Conservation (phyloP, 352 stramenopile genomes). For the Phytophthora aleatoria region DNA sequence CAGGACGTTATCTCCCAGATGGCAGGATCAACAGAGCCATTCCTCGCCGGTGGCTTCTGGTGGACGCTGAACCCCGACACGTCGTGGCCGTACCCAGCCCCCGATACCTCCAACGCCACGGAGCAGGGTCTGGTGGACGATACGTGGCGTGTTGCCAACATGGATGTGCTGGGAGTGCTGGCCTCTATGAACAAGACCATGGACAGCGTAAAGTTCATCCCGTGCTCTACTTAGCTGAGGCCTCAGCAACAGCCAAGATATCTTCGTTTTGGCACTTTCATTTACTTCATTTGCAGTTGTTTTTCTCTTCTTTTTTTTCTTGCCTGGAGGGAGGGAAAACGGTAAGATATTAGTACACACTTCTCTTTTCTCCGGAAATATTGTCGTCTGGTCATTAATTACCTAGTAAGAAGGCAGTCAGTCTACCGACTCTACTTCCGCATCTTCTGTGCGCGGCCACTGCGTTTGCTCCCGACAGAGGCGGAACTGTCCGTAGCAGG, state of each 20-base stretch:
- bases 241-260: constrained; percentile 16
- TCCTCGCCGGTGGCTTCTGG: constrained; percentile 80
- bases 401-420: neutral
- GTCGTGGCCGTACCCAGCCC: constrained; percentile 74
- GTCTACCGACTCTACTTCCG: constrained; percentile 32
- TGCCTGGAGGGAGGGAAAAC: constrained; percentile 20
- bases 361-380: constrained; percentile 13
- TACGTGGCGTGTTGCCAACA: constrained; percentile 75
- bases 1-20: constrained; percentile 69
- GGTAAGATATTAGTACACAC: constrained; percentile 39
- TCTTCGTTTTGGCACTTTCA: constrained; percentile 25
- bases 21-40: constrained; percentile 47
- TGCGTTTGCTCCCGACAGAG: constrained; percentile 39
- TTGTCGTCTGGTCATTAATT: constrained; percentile 18
- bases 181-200: constrained; percentile 72
- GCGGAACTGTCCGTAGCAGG: constrained; percentile 21
- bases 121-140: constrained; percentile 67
- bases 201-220: constrained; percentile 66
- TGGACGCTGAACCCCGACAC: constrained; percentile 82
- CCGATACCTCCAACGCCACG: constrained; percentile 61
- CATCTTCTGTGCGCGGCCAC: constrained; percentile 53
- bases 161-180: constrained; percentile 64
- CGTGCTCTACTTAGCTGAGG: constrained; percentile 50
- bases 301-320: constrained; percentile 24
- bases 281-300: constrained; percentile 39